Base-by-base conservation (phyloP, 225 moss, liverwort and hornwort species). In the Anthoceros angustus region DNA sequence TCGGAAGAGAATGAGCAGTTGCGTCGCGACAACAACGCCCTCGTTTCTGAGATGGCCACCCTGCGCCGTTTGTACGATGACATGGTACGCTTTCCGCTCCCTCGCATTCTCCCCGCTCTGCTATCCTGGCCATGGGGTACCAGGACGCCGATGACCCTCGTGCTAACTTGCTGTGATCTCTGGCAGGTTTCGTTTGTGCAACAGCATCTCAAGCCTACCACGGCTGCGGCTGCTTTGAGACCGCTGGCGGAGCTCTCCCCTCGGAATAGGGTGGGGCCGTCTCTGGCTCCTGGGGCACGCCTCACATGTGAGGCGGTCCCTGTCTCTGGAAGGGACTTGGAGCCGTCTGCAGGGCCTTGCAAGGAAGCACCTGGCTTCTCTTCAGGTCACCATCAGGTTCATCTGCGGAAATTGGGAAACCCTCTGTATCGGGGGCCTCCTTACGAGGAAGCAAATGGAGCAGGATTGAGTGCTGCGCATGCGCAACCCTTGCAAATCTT, bases 1-100 rank as follows among this genome's bases (percentile, higher is more conserved):
- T 77, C 81, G 0, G 88, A 88, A 26, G 88, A 88, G 23, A 88
- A 88, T 43, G 88, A 86, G 71, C 76, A 86, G 16, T 75, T 88
- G 66, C 78, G 88, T 12, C 76, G 83, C 6, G 86, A 86, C 74
- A 88, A 88, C 76, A 82, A 83, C 65, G 76, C 83, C 83, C 39
- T 88, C 38, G 63, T 88, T 49, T 76, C 83, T 11, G 88, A 88
- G 43, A 64, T 88, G 0, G 86, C 88, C 0, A 86, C 81, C 14
- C 65, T 88, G 14, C 86, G 85, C 6, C 70, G 86, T 15, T 42
- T 88, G 21, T 86, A 88, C 46, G 88, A 88, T 42, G 88, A 88
- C 72, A 81, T 86, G 46, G 81, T 86, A 55, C 55, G 55, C 23
- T 8, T 23, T 55, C n/a, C 18, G 55, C 14, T 18, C 55, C 55